phyloP scores from a whole-genome alignment of 2,329 filamentous ascomycete species.

The Albophoma yamanashiensis region DNA sequence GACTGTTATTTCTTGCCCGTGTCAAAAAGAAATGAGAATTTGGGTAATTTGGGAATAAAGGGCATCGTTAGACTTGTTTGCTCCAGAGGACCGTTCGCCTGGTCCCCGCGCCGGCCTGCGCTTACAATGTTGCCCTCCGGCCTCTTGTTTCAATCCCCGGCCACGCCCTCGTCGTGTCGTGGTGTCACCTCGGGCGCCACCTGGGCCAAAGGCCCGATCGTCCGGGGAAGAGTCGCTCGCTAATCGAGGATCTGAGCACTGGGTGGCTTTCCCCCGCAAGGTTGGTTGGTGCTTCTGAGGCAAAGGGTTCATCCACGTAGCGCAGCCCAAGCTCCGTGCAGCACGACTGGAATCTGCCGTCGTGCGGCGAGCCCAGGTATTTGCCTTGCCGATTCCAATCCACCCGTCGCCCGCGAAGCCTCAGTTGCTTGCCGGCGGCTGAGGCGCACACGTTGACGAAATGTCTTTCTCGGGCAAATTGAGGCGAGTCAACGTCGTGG shows the following conservation, averaged over 20 bases:
- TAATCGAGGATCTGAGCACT: constrained; percentile 3
- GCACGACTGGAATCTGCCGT: not conserved
- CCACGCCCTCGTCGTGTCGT: not conserved
- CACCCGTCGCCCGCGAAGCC: not conserved
- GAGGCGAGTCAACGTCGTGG: not conserved
- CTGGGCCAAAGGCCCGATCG: not conserved
- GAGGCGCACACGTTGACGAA: not conserved
- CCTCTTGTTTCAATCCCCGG: not conserved
- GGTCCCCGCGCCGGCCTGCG: not conserved
- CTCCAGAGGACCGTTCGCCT: not conserved
- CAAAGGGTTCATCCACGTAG: not conserved
- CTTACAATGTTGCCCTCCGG: not conserved
- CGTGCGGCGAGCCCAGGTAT: not conserved
- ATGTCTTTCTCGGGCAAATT: not conserved
- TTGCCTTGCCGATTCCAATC: not conserved
- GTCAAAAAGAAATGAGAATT: not conserved
- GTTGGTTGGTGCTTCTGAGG: not conserved
- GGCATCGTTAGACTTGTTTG: not conserved
- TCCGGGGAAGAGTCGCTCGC: constrained; percentile 3
- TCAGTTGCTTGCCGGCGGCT: not conserved
- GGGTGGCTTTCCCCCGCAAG: not conserved
- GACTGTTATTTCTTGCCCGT: not conserved
- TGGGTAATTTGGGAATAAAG: too few relatives aligned
- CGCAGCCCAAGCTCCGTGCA: not conserved
- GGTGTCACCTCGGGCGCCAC: constrained; percentile 5